Percentiles rank a stretch among this genome's conserved stretches.
phyloP scores from a whole-genome alignment of 257 asterid genomes.

The Mitragyna speciosa region DNA sequence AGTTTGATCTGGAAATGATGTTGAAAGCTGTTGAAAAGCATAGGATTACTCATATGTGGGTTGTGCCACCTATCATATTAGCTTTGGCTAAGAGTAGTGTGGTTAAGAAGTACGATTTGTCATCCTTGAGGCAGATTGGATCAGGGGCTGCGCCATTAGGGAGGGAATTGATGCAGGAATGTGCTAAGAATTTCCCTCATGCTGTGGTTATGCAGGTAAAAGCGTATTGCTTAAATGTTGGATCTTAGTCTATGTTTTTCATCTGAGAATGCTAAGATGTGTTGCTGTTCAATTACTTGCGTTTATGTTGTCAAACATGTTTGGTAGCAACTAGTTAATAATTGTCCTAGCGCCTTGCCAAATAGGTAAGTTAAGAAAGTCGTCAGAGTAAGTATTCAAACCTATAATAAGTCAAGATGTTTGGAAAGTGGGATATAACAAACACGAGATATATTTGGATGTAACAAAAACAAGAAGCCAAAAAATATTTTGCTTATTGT shows the following conservation, averaged over 20 bases:
- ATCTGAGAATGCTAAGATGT: background rate
- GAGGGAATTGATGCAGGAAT: constrained; percentile 80
- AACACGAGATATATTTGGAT: too few relatives aligned
- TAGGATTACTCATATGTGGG: constrained; percentile 65
- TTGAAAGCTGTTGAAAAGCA: constrained; percentile 64
- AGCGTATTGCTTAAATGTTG: background rate
- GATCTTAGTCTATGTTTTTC: background rate
- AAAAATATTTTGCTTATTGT: background rate
- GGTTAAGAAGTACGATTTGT: constrained; percentile 58
- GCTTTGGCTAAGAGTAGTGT: constrained; percentile 64
- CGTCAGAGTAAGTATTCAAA: background rate
- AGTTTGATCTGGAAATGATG: constrained; percentile 62
- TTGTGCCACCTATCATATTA: constrained; percentile 86
- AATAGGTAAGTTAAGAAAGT: background rate
- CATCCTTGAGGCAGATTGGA: constrained; percentile 70
- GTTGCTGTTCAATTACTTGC: background rate
- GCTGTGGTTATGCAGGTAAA: constrained; percentile 68
- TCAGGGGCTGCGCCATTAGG: constrained; percentile 98
- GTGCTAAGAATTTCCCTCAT: constrained; percentile 81
- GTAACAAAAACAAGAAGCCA: background rate
- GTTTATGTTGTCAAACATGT: background rate
- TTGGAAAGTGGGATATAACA: too few relatives aligned
- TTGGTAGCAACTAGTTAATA: background rate
- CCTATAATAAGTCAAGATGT: too few relatives aligned
- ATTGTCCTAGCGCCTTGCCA: background rate